Percentiles rank a stretch among this genome's conserved stretches.
phyloP scores from a whole-genome alignment of 768 basidiomycete genomes.

The Rhodosporidiobolus sp. region DNA sequence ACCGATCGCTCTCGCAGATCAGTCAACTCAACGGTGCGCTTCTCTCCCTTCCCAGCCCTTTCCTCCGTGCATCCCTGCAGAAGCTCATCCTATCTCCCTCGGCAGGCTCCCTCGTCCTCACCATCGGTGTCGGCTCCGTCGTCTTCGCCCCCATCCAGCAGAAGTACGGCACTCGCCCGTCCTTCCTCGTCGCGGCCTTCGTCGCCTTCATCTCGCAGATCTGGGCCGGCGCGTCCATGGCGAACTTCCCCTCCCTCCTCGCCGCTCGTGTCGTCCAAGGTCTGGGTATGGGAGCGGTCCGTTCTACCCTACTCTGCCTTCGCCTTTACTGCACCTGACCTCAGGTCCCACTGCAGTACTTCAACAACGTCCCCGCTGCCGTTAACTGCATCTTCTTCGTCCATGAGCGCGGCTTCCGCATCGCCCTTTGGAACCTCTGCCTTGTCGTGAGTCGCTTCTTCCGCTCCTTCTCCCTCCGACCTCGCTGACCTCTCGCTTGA shows the following conservation, averaged over 20 bases:
- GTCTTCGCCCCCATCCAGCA: not conserved
- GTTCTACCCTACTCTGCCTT: too few relatives aligned
- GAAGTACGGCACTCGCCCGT: not conserved
- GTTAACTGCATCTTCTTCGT: not conserved
- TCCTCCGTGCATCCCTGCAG: not conserved
- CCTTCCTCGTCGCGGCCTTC: not conserved
- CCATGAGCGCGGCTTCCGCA: not conserved
- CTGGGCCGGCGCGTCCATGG: not conserved
- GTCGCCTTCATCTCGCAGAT: not conserved
- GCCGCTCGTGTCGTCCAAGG: conserved; percentile 5
- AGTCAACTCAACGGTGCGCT: not conserved
- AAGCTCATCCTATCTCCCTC: not conserved
- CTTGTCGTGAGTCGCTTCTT: not conserved
- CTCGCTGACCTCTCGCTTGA: too few relatives aligned
- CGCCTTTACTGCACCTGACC: too few relatives aligned
- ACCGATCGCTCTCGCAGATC: not conserved
- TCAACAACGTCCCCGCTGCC: not conserved
- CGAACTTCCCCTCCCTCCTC: not conserved
- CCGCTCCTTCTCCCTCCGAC: not conserved
- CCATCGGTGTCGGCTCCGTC: not conserved
- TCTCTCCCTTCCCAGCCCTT: not conserved
- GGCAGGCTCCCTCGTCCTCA: conserved; percentile 1
- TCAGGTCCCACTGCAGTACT: not conserved
- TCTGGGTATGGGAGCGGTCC: not conserved
- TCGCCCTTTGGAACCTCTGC: not conserved